Evolutionary conservation across 2,329 filamentous ascomycete species (phyloP), one percentile per base, ranked within the genome.

Genomic region (Colletotrichum coccodes): DNA sequence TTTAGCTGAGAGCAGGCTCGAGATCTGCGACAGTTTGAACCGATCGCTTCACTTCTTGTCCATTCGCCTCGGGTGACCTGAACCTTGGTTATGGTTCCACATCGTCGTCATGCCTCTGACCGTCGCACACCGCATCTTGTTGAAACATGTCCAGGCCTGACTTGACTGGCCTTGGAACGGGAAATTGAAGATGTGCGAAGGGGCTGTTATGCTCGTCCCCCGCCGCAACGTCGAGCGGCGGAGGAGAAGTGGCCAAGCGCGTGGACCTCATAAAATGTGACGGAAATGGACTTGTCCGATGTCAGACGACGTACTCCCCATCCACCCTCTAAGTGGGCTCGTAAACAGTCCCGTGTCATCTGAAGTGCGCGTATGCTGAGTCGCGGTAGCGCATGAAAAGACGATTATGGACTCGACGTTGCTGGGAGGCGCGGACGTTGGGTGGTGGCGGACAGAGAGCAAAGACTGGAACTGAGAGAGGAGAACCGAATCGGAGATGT

Each of bases 21-120:
- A 64, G 65, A 69, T 65, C 61, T 68, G 42, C 65, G 40, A 64
- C 60, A 34, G 18, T 64, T 52, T 53, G 21, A 44, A 54, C 65
- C 47, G 60, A 65, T 68, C 61, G 60, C 60, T 42, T 65, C 61
- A 56, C 21, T 53, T 21, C 14, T 56, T 21, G 62, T 34, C 54
- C 49, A 60, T 56, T 54, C 47, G 46, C 47, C 26, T 38, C 34
- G 61, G 23, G 36, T 36, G 49, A 47, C 54, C 34, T 60, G 54
- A 68, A 65, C 26, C 61, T 56, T 65, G 61, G 21, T 18, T 36
- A 42, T 8, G 65, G 65, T 56, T 54, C 65, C 65, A 65, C 65
- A 44, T 7, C 54, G 47, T 65, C 61, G 65, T 60, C 65, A 65
- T 60, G 26, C 32, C 54, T 63, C 38, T 42, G 40, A n/a, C 50